phyloP scores from a whole-genome alignment of 176 grass and related monocot species.

The Aegilops umbellulata region DNA sequence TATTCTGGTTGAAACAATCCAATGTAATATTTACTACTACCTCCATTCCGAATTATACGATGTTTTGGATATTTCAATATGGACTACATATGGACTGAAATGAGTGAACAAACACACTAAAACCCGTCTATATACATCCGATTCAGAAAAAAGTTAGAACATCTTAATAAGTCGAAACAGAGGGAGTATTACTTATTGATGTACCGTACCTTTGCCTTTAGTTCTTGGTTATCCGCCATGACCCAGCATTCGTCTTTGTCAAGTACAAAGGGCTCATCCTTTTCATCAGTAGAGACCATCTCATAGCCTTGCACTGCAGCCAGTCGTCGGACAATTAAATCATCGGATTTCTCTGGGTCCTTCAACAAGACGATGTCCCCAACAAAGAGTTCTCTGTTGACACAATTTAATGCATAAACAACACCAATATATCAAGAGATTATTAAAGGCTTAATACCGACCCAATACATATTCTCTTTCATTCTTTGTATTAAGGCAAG shows the following conservation, averaged over 20 bases:
- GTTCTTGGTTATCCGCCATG: slow-evolving; percentile 63
- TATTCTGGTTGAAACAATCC: too few relatives aligned
- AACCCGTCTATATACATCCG: too few relatives aligned
- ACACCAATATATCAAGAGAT: not conserved
- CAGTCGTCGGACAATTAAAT: slow-evolving; percentile 66
- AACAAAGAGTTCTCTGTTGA: slow-evolving; percentile 73
- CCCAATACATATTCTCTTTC: not conserved
- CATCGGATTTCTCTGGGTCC: slow-evolving; percentile 76
- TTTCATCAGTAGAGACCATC: slow-evolving; percentile 76
- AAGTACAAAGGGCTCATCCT: slow-evolving; percentile 85
- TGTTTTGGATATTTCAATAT: too few relatives aligned
- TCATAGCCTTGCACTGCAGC: slow-evolving; percentile 86
- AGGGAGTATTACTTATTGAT: not conserved
- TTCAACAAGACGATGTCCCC: slow-evolving; percentile 85
- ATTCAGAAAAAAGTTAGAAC: too few relatives aligned
- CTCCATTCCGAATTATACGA: too few relatives aligned
- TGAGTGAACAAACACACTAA: too few relatives aligned
- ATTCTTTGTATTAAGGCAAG: not conserved
- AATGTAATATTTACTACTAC: too few relatives aligned
- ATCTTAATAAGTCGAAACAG: too few relatives aligned
- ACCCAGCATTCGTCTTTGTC: slow-evolving; percentile 91
- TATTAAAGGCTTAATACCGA: not conserved
- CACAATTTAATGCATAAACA: slow-evolving; percentile 30
- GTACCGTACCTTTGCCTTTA: slow-evolving; percentile 72
- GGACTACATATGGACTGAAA: too few relatives aligned